Base-by-base conservation (phyloP, 1,139 yeast species). In the Hyphopichia buzzinii region DNA sequence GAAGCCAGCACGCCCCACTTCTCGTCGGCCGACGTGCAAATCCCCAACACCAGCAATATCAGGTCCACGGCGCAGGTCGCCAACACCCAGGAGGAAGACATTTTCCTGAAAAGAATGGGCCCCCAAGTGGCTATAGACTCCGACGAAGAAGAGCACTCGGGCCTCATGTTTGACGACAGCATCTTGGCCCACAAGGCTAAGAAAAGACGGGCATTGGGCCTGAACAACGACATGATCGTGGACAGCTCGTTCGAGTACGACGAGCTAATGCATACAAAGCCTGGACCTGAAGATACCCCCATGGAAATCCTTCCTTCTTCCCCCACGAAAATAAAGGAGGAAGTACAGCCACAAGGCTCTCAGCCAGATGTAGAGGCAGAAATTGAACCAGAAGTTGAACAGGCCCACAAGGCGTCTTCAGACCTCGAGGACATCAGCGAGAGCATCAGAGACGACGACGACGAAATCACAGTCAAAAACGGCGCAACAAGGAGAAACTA, bases 71-170 rank as follows among this genome's bases (percentile, higher is more conserved):
- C 50, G 3, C 53, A 49, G 31, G 54, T 49, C 8, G 26, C 40
- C 4, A 46, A 48, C 26, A 49, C 53, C 6, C 54, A 49, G 34
- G 54, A 48, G 32, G 47, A 37, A 15, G 6, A 16, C 13, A 21
- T 15, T 16, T 11, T 31, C 16, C 10, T 7, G 12, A 7, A 27
- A 11, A 14, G 16, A 5, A 11, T 17, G 19, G 16, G 17, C 8
- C 17, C 17, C 17, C 17, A 17, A 12, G 31, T 10, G 22, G 48
- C 38, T 25, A 38, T 42, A 11, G 31, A 38, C 31, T 42, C 49
- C 1, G 51, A 46, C 22, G 54, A 48, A 4, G 50, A 49, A 35
- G 39, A 33, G n/a, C 22, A 34, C 19, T 3, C n/a, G 11, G 26
- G 14, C 4, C 26, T 27, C 14, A 17, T 29, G 14, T 25, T 30